Evolutionary conservation across 805 yeast species (phyloP).

Genomic region (Candida dajiaensis): DNA sequence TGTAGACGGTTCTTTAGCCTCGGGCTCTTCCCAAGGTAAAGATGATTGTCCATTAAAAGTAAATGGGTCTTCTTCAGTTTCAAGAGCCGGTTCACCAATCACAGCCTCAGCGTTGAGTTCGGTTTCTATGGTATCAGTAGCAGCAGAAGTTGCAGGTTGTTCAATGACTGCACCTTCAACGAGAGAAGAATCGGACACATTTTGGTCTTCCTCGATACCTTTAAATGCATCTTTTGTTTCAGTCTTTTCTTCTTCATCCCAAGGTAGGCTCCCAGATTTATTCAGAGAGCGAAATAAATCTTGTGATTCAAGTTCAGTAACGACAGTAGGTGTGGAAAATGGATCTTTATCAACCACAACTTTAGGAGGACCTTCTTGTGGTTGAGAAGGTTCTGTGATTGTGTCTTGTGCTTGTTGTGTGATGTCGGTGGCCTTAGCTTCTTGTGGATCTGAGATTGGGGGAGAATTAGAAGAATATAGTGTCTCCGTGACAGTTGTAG

Average conservation of each 20-base stretch:
- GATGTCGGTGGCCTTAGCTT: background rate
- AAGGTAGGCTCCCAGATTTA: background rate
- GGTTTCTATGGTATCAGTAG: background rate
- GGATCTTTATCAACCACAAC: background rate
- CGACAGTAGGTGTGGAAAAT: background rate
- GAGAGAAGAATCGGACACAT: background rate
- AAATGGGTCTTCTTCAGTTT: background rate
- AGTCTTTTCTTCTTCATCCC: slow-evolving; percentile 1
- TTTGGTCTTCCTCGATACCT: background rate
- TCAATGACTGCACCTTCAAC: background rate
- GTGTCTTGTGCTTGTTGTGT: background rate
- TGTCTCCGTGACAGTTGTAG: background rate
- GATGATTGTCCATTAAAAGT: background rate
- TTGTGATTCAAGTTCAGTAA: background rate
- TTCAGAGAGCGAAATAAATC: slow-evolving; percentile 3
- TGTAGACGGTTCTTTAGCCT: background rate
- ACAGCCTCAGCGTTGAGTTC: background rate
- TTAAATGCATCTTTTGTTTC: background rate
- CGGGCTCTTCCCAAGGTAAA: background rate
- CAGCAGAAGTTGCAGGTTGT: background rate
- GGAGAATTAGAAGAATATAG: background rate
- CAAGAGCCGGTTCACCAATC: background rate
- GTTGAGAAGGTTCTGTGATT: background rate
- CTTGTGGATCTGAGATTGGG: background rate
- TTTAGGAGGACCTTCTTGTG: background rate